Percentiles rank a stretch among this genome's conserved stretches.
Conservation (phyloP, 495 filamentous ascomycete genomes). For the Darksidea phi region DNA sequence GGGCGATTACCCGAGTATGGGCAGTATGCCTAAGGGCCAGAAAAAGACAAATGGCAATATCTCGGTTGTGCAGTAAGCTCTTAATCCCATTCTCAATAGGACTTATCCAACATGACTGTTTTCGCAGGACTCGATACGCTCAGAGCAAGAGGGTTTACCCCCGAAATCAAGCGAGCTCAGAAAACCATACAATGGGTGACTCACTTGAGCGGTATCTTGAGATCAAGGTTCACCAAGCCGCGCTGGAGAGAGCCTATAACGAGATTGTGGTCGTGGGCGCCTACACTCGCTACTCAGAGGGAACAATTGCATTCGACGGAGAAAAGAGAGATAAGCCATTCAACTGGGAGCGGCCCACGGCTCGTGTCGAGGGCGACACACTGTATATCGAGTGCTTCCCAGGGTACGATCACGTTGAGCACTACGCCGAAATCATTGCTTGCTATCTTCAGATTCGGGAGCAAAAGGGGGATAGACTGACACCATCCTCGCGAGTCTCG, state of each 20-base stretch:
- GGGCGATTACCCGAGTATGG: no score
- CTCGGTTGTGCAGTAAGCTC: no score
- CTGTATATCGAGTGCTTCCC: constrained; percentile 29
- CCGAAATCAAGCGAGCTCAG: neutral
- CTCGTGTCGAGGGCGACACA: constrained; percentile 10
- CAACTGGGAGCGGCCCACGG: constrained; percentile 36
- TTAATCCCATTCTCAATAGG: no score
- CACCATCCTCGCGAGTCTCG: neutral
- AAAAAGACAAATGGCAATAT: no score
- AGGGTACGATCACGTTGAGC: constrained; percentile 25
- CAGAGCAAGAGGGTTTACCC: neutral
- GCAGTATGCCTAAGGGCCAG: no score
- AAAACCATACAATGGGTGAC: constrained; percentile 26
- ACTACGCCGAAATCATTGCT: constrained; percentile 32
- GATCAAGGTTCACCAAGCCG: constrained; percentile 31
- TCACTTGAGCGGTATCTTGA: constrained; percentile 26
- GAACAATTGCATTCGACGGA: constrained; percentile 12
- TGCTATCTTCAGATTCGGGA: constrained; percentile 20
- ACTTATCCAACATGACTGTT: no score
- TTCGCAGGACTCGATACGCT: no score
- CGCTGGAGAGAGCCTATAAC: constrained; percentile 9
- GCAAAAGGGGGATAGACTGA: neutral
- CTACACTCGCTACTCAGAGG: constrained; percentile 5
- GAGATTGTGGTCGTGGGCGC: constrained; percentile 18
- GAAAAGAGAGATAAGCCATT: constrained; percentile 35